These are phyloP conservation scores for Monosporascus sp. DNA, from an alignment of 2,329 filamentous ascomycete genomes.

Conservation along the genomic window DNA sequence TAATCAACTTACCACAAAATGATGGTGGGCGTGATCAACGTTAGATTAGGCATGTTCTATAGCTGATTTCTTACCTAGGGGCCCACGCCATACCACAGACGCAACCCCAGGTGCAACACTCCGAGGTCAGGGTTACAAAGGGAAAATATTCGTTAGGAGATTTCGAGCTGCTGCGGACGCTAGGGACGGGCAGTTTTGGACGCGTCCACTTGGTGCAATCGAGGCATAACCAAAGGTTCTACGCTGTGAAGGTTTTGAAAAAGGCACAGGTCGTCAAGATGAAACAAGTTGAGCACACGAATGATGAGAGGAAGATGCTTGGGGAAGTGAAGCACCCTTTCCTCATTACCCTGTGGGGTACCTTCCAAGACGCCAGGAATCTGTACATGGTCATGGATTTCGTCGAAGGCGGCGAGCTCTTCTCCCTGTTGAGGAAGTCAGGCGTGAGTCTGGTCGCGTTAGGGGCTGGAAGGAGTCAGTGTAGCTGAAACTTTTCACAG, in stretches of 20 bases:
- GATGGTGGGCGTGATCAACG: conserved; percentile 18
- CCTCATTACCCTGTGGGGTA: conserved; percentile 95
- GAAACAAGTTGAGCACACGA: conserved; percentile 99
- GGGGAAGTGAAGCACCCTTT: conserved; percentile 97
- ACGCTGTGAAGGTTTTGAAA: conserved; percentile 97
- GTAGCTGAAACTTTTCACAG: conserved; percentile 40
- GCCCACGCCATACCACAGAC: conserved; percentile 20
- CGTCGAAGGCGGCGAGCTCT: conserved; percentile 95
- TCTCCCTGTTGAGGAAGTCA: conserved; percentile 92
- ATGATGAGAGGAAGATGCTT: conserved; percentile 94
- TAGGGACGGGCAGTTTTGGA: conserved; percentile 95
- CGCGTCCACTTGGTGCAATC: conserved; percentile 95
- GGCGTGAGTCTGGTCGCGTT: conserved; percentile 50
- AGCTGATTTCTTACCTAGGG: conserved; percentile 9
- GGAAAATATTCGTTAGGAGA: conserved; percentile 94
- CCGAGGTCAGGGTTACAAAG: conserved; percentile 68
- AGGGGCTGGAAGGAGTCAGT: neutral
- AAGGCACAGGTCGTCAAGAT: conserved; percentile 99
- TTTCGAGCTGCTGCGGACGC: conserved; percentile 83
- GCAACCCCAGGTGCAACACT: conserved; percentile 24
- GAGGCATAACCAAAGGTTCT: conserved; percentile 96
- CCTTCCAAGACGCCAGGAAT: conserved; percentile 92
- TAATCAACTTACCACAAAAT: conserved; percentile 64
- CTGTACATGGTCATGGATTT: conserved; percentile 99
- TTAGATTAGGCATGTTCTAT: neutral